These are phyloP conservation scores for Fistulifera pelliculosa DNA, from an alignment of 108 stramenopile species.

Conservation along the genomic window DNA sequence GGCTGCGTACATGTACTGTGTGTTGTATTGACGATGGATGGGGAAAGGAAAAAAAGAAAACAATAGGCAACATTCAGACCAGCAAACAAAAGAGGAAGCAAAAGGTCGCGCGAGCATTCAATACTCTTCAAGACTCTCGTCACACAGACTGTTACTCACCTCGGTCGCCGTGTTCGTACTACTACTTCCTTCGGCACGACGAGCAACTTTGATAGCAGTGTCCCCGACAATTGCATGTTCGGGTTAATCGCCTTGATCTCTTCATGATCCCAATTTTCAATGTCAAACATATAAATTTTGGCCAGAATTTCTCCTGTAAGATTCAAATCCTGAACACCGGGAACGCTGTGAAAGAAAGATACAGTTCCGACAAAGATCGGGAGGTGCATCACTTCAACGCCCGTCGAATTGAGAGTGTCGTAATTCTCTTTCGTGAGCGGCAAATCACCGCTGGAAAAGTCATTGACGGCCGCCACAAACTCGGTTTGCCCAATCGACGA, in stretches of 20 bases:
- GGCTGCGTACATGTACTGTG: conserved; percentile 33
- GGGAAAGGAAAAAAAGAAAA: neutral
- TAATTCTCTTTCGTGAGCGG: conserved; percentile 41
- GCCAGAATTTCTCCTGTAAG: conserved; percentile 67
- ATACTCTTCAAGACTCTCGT: too few species aligned
- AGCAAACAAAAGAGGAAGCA: neutral
- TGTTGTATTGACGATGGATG: too few species aligned
- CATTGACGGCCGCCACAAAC: conserved; percentile 39
- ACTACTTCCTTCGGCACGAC: conserved; percentile 57
- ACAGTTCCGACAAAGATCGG: conserved; percentile 71
- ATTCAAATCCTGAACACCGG: conserved; percentile 39
- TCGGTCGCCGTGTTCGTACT: conserved; percentile 55
- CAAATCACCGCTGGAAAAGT: conserved; percentile 77
- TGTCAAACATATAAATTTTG: conserved; percentile 58
- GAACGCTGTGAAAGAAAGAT: conserved; percentile 68
- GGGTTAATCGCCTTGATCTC: conserved; percentile 46
- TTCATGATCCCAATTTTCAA: conserved; percentile 56
- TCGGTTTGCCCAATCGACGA: conserved; percentile 66
- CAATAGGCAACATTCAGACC: neutral
- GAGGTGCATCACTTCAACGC: conserved; percentile 46
- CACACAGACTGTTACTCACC: conserved; percentile 2
- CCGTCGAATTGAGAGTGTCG: conserved; percentile 15
- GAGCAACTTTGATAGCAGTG: conserved; percentile 54
- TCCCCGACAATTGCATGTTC: conserved; percentile 7
- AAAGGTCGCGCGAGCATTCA: neutral